Evolutionary conservation across 2,329 filamentous ascomycete species (phyloP), one percentile per base, ranked within the genome.

Genomic region (Chaetothyriales sp.): DNA sequence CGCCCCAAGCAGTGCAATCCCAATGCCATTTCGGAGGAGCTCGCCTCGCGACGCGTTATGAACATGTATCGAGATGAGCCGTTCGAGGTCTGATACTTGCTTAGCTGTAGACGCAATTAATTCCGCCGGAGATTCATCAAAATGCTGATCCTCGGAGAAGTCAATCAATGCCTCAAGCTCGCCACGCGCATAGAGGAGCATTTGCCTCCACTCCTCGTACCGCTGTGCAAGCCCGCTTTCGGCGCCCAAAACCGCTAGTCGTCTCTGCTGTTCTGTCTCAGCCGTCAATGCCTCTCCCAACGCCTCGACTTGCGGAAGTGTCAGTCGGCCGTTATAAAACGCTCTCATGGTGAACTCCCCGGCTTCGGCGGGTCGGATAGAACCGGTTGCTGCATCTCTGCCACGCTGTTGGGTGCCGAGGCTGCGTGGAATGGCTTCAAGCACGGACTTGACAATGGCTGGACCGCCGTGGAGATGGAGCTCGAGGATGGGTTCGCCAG

Each of bases 81-180:
- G 63, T 50, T 80, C 70, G 51, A 96, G 77, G 0, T 62, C 65
- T 1, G 65, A 63, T 2, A 94, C 77, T 61, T 88, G 80, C 0
- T 57, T 59, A 1, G 79, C 76, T 26, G 95, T 85, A 47, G 81
- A 86, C 0, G 63, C 65, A 44, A 93, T 74, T 19, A 96, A 73
- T 50, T 84, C 77, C 0, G 74, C 69, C 0, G 87, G 84, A 2
- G 86, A 83, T 66, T 95, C 88, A 59, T 96, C 89, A 62, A 98
- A 94, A 69, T 96, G 86, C 67, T 98, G 90, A 62, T 96, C 92
- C 65, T 98, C 92, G 1, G 86, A 84, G 64, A 98, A 98, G 67
- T 98, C 92, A 55, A 98, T 96, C 58, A 98, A 70, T 0, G 92
- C 92, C 67, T 98, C 92, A 42, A 98, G 75, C 68, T 96, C 89